Base-by-base conservation (phyloP, 345 rosid genomes). In the Hibiscus tridactylites region DNA sequence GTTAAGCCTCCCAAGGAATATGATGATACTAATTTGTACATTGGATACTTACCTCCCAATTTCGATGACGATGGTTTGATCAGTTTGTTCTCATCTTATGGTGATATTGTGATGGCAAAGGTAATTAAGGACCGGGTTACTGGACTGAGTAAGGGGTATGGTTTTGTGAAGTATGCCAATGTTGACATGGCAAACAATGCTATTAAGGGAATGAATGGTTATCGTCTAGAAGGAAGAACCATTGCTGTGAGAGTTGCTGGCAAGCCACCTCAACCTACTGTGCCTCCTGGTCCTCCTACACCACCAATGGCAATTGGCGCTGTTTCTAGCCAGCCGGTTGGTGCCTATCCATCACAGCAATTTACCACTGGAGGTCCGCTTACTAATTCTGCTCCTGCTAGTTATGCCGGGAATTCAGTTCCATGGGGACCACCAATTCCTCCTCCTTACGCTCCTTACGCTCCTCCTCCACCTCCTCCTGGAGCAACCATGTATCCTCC, bases 201-300 rank as follows among this genome's bases (percentile, higher is more conserved):
- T 58, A 85, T 87, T 77, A 82, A 85, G 64, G 82, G 88, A 75
- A 96, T 96, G 96, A 96, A 85, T 78, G 98, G 98, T 65, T 86
- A 81, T 74, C 88, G 88, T 17, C 80, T 92, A 16, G 98, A 92
- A 65, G 99, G 93, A 50, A 83, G 95, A 71, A 87, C 94, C 53
- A 92, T 96, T 68, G 96, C 97, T 70, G 97, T 92, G 79, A 90
- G 95, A 80, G 96, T 96, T 80, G 97, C 98, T 17, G 97, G 99
- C 28, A 96, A 92, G 82, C 93, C 89, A 17, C 97, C 96, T 15
- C 97, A 87, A 75, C 94, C 97, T 17, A 65, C 87, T 31, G 88
- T 85, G 57, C 94, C 97, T 53, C 90, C 96, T 6, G 92, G 88
- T 15, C 91, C 93, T 68, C 89, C 88, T 9, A 68, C 89, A 52